A percentile compares a stretch with the other conserved stretches of the same genome.
These are phyloP conservation scores for Microstegium vimineum DNA, from an alignment of 176 grass and related monocot species.

Conservation along the genomic window DNA sequence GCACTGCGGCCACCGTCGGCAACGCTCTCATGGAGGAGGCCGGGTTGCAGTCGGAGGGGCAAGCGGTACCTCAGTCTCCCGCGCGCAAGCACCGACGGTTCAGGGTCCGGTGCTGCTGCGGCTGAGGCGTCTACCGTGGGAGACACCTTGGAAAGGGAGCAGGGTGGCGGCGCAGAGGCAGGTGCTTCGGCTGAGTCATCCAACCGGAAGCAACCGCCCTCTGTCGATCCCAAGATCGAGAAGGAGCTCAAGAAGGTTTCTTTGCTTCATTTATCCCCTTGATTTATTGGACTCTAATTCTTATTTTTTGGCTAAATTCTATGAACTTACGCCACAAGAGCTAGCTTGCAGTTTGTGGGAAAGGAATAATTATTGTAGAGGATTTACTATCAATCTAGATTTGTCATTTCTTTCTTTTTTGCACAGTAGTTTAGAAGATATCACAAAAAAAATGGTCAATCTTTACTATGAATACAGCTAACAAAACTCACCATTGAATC, in stretches of 20 bases:
- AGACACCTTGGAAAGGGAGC: constrained; percentile 23
- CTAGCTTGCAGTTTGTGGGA: neutral
- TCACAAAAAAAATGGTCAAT: neutral
- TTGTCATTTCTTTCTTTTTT: neutral
- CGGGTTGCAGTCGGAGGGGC: neutral
- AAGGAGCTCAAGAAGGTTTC: constrained; percentile 91
- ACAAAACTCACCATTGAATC: neutral
- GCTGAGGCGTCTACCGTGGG: constrained; percentile 32
- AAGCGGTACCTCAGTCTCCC: neutral
- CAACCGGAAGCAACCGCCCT: neutral
- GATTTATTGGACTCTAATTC: neutral
- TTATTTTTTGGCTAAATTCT: neutral
- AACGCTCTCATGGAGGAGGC: neutral
- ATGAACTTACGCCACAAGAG: neutral
- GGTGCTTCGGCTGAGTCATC: neutral
- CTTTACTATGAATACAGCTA: neutral
- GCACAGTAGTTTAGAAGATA: neutral
- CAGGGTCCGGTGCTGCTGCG: constrained; percentile 28
- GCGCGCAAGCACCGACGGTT: constrained; percentile 21
- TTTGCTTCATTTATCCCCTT: neutral
- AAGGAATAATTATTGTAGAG: neutral
- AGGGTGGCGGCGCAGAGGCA: neutral
- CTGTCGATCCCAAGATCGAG: constrained; percentile 55
- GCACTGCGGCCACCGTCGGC: constrained; percentile 15
- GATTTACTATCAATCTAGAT: neutral